Conservation (phyloP, 495 filamentous ascomycete genomes). For the Geoglossum glabrum region DNA sequence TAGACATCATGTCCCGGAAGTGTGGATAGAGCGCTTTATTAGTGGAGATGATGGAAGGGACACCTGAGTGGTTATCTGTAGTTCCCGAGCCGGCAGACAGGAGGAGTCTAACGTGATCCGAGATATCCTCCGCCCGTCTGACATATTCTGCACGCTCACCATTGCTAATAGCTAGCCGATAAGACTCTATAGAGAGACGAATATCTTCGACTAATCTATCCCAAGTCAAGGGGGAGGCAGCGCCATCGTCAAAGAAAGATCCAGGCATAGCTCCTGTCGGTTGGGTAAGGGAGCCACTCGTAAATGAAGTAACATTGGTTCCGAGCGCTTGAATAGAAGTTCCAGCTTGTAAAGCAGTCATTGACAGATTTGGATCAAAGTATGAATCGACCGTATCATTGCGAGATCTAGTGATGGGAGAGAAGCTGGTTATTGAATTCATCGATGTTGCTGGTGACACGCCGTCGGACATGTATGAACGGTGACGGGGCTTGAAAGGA, state of each 20-base stretch:
- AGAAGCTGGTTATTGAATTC: conserved; percentile 56
- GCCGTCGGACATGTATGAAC: conserved; percentile 46
- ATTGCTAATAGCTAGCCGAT: conserved; percentile 63
- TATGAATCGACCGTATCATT: conserved; percentile 17
- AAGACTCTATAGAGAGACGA: conserved; percentile 67
- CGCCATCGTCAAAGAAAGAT: conserved; percentile 71
- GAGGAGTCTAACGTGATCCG: conserved; percentile 84
- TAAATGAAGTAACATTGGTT: conserved; percentile 46
- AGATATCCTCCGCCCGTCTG: conserved; percentile 82
- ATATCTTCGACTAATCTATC: conserved; percentile 75
- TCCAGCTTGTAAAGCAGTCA: conserved; percentile 19
- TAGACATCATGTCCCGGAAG: conserved; percentile 98
- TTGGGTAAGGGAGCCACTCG: conserved; percentile 26
- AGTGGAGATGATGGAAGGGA: conserved; percentile 95
- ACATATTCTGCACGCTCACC: conserved; percentile 79
- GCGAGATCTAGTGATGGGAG: conserved; percentile 22
- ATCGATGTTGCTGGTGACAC: conserved; percentile 81
- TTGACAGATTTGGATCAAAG: conserved; percentile 27
- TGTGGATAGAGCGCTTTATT: conserved; percentile 94
- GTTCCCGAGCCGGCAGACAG: conserved; percentile 88
- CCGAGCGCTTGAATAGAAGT: conserved; percentile 31
- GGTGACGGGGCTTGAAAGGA: conserved; percentile 27
- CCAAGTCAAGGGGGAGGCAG: conserved; percentile 62
- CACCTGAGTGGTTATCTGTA: conserved; percentile 95
- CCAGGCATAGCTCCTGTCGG: conserved; percentile 39